Evolutionary conservation across 192 early-diverging fungal species (phyloP).

Genomic region (Linnemannia exigua): DNA sequence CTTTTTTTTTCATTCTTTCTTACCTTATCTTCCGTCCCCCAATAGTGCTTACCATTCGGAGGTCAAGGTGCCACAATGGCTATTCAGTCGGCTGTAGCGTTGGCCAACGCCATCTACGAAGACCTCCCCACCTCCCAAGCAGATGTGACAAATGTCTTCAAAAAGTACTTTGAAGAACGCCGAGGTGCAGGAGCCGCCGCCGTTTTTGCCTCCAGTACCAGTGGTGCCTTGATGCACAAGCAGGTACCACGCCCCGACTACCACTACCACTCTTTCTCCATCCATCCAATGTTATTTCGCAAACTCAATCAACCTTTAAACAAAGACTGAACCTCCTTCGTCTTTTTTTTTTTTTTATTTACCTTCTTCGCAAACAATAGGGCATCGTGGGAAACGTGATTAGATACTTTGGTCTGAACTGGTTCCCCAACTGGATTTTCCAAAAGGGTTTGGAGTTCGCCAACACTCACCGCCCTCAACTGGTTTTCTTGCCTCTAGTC

Average conservation of each 20-base stretch:
- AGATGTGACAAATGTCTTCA: not conserved
- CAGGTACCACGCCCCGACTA: not conserved
- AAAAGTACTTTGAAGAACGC: not conserved
- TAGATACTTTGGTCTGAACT: not conserved
- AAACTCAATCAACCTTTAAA: not conserved
- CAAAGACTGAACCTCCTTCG: not conserved
- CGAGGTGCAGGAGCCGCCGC: not conserved
- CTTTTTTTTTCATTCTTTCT: not conserved
- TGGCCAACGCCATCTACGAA: not conserved
- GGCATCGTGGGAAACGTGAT: not conserved
- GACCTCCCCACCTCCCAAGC: not conserved
- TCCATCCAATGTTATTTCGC: not conserved
- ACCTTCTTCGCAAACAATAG: not conserved
- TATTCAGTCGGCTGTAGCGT: not conserved
- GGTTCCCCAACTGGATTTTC: not conserved
- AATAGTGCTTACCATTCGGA: not conserved
- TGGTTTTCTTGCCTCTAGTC: not conserved
- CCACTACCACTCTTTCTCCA: too few species aligned
- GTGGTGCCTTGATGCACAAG: not conserved
- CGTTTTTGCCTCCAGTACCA: not conserved
- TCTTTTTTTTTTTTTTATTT: not conserved
- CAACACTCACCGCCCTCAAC: not conserved
- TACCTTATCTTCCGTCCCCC: not conserved
- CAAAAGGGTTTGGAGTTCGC: not conserved
- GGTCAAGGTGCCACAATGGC: conserved; percentile 1